phyloP scores from a whole-genome alignment of 208 protist species.

The Trypanosoma platydactyli region DNA sequence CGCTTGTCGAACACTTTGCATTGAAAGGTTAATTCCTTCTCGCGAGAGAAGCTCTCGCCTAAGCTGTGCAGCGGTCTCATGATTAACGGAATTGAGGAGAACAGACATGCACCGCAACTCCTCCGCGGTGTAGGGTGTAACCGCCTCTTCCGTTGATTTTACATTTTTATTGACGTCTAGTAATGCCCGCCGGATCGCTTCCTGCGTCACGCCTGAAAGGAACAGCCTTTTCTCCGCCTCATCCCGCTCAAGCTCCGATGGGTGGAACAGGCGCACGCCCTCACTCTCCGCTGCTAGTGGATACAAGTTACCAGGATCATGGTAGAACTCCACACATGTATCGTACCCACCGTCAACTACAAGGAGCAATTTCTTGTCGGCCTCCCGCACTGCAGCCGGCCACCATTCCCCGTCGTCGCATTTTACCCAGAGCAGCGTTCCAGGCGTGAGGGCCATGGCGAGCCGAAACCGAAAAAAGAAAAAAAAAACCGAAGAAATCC shows the following conservation, averaged over 20 bases:
- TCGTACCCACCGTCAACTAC: constrained; percentile 34
- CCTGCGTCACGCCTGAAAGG: constrained; percentile 6
- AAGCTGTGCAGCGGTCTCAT: constrained; percentile 36
- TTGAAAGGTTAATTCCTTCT: constrained; percentile 33
- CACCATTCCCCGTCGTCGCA: constrained; percentile 87
- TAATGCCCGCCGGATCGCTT: constrained; percentile 8
- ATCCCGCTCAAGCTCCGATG: constrained; percentile 26
- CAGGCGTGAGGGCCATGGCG: constrained; percentile 39
- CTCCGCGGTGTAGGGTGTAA: constrained; percentile 29
- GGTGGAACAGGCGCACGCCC: constrained; percentile 51
- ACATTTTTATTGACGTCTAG: not conserved
- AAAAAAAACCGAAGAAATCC: constrained; percentile 18
- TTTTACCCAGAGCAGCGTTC: constrained; percentile 69
- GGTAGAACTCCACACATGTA: constrained; percentile 78
- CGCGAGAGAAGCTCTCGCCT: constrained; percentile 24
- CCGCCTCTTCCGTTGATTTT: not conserved
- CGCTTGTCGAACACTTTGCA: constrained; percentile 11
- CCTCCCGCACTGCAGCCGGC: constrained; percentile 51
- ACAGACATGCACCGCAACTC: constrained; percentile 60
- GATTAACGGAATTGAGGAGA: constrained; percentile 48
- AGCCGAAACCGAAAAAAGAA: constrained; percentile 9
- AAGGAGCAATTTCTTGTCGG: constrained; percentile 12
- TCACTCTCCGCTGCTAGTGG: constrained; percentile 35
- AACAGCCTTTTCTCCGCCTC: constrained; percentile 51
- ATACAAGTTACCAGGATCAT: constrained; percentile 66